phyloP scores from a whole-genome alignment of 2,329 filamentous ascomycete genomes.

The Talaromyces sp. region DNA sequence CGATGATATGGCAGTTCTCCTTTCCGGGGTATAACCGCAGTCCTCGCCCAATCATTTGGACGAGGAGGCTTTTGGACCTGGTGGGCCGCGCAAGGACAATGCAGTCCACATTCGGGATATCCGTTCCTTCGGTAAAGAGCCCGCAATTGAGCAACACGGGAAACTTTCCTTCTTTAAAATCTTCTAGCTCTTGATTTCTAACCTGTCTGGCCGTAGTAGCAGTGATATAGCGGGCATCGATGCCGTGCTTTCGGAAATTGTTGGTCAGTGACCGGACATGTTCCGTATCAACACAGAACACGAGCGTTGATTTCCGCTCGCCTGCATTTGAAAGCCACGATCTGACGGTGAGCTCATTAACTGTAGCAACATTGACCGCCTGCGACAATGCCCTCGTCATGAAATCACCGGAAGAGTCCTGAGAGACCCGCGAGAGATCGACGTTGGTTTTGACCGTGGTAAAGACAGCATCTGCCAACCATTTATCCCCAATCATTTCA shows the following conservation, averaged over 20 bases:
- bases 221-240: conserved; percentile 84
- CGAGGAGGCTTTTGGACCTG: conserved; percentile 81
- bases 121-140: conserved; percentile 94
- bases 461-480: conserved; percentile 87
- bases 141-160: conserved; percentile 91
- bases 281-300: conserved; percentile 86
- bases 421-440: conserved; percentile 67
- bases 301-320: conserved; percentile 74
- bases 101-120: conserved; percentile 96
- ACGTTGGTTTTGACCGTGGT: conserved; percentile 83
- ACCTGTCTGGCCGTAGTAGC: conserved; percentile 67
- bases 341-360: conserved; percentile 78
- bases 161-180: conserved; percentile 70
- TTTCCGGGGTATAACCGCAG: conserved; percentile 79
- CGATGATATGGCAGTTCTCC: conserved; percentile 85
- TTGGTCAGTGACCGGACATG: conserved; percentile 72
- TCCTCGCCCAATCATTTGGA: conserved; percentile 96
- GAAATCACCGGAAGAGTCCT: conserved; percentile 68
- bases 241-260: conserved; percentile 68
- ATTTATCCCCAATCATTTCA: conserved; percentile 81
- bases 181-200: conserved; percentile 64
- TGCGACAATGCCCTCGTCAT: conserved; percentile 68
- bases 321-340: conserved; percentile 76
- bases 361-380: conserved; percentile 72
- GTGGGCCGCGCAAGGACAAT: conserved; percentile 83